Base-by-base conservation (phyloP, 345 rosid species). In the Firmiana major region DNA sequence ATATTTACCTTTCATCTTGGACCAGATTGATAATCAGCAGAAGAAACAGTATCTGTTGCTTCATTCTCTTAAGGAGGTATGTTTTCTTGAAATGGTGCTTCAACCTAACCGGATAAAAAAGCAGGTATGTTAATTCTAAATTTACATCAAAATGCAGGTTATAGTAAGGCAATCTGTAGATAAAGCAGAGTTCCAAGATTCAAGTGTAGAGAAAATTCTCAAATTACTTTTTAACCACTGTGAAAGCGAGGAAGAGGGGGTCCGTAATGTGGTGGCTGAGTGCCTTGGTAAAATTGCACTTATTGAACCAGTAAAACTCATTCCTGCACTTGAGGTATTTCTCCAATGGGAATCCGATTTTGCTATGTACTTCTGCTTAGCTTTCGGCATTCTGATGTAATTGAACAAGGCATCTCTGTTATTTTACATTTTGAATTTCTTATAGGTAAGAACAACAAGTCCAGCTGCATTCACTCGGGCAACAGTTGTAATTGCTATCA, bases 211-310 rank as follows among this genome's bases (percentile, higher is more conserved):
- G 76, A 97, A 86, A 75, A 94, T 97, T 76, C 97, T 94, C 59
- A 92, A 88, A 48, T 79, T 97, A 75, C 85, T 97, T 55, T 97
- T 97, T 84, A 97, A 92, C 85, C 92, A 97, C 82, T 91, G 99
- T 82, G 99, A 97, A 86, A 97, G 99, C 72, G 99, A 94, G 78
- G 99, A 94, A 89, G 99, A 97, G 80, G 99, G 98, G 66, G 99
- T 97, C 13, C 88, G 99, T 36, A 94, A 94, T 86, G 99, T 97
- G 65, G 99, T 97, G 77, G 99, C 98, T 19, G 99, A 97, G 81
- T 97, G 99, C 84, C 87, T 97, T 79, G 98, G 99, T 65, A 94
- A 97, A 89, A 88, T 97, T 87, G 97, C 99, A 43, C 88, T 97
- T 63, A 92, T 97, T 65, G 96, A 97, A 82, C 99, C 99, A 51